Evolutionary conservation across 352 stramenopile species (phyloP).

Genomic region (Pythium sukuiense): DNA sequence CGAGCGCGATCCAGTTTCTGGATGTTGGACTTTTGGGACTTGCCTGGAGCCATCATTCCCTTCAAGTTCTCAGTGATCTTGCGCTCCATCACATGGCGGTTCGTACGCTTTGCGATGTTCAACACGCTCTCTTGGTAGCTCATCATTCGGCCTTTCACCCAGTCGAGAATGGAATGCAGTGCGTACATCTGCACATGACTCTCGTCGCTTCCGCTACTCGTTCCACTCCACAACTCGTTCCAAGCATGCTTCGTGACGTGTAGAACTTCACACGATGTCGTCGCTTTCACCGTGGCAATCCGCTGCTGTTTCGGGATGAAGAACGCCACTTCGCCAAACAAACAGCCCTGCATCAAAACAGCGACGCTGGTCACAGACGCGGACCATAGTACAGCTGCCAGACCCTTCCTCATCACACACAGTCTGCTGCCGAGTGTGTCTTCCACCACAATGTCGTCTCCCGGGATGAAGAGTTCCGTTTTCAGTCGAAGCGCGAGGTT

Average conservation of each 20-base stretch:
- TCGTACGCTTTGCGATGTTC: constrained; percentile 45
- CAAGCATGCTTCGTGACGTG: constrained; percentile 62
- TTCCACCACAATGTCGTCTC: constrained; percentile 61
- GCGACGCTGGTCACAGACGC: constrained; percentile 51
- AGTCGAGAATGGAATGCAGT: constrained; percentile 55
- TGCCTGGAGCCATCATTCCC: constrained; percentile 28
- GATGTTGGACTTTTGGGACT: background rate
- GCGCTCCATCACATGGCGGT: constrained; percentile 30
- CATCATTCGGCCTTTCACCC: constrained; percentile 42
- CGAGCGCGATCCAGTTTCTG: constrained; percentile 5
- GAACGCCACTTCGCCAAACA: constrained; percentile 75
- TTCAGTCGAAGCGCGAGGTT: constrained; percentile 62
- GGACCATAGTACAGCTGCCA: constrained; percentile 59
- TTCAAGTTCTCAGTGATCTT: constrained; percentile 34
- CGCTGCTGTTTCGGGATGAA: constrained; percentile 60
- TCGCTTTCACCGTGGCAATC: constrained; percentile 60
- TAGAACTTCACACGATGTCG: constrained; percentile 60
- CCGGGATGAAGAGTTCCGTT: constrained; percentile 69
- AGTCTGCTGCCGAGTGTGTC: constrained; percentile 55
- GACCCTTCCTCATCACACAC: constrained; percentile 54
- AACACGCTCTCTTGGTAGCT: constrained; percentile 44
- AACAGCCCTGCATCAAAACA: constrained; percentile 52
- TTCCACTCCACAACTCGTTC: constrained; percentile 55
- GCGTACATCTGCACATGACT: constrained; percentile 54
- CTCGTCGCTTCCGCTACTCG: constrained; percentile 33